Percentiles rank a stretch among this genome's conserved stretches.
Conservation (phyloP, 768 basidiomycete genomes). For the Macrolepiota fuliginosa region DNA sequence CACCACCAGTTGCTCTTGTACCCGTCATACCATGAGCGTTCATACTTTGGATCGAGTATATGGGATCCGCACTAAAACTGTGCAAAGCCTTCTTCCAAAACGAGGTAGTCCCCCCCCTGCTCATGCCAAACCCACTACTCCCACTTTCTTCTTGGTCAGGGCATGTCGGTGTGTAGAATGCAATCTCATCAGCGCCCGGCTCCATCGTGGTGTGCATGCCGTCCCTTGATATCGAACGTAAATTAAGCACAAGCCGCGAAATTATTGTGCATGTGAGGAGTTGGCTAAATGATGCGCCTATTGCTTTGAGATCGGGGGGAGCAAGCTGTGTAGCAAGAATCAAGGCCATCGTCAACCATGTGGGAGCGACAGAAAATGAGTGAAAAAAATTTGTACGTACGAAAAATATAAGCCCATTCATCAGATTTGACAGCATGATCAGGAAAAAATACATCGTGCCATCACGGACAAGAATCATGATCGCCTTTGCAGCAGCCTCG, state of each 20-base stretch:
- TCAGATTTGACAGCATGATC: constrained; percentile 24
- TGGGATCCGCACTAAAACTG: not conserved
- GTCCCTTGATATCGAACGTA: constrained; percentile 18
- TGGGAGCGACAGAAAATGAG: not conserved
- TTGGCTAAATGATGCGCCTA: constrained; percentile 30
- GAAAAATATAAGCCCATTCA: constrained; percentile 25
- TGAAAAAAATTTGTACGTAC: constrained; percentile 15
- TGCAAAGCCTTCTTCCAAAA: not conserved
- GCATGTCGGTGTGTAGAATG: not conserved
- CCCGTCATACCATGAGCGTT: not conserved
- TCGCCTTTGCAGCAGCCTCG: constrained; percentile 14
- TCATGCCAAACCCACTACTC: not conserved
- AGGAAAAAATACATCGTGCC: constrained; percentile 26
- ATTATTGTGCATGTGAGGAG: constrained; percentile 26
- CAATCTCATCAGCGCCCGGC: not conserved
- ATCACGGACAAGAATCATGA: constrained; percentile 24
- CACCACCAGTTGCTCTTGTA: not conserved
- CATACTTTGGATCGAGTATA: not conserved
- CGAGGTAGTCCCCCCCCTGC: not conserved
- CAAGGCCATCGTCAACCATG: not conserved
- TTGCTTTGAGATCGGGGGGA: constrained; percentile 23
- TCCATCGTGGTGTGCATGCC: not conserved
- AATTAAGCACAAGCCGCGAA: constrained; percentile 29
- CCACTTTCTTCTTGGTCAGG: not conserved
- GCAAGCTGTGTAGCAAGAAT: constrained; percentile 19